Base-by-base conservation (phyloP, 805 yeast species). In the Nakazawaea laoshanensis region DNA sequence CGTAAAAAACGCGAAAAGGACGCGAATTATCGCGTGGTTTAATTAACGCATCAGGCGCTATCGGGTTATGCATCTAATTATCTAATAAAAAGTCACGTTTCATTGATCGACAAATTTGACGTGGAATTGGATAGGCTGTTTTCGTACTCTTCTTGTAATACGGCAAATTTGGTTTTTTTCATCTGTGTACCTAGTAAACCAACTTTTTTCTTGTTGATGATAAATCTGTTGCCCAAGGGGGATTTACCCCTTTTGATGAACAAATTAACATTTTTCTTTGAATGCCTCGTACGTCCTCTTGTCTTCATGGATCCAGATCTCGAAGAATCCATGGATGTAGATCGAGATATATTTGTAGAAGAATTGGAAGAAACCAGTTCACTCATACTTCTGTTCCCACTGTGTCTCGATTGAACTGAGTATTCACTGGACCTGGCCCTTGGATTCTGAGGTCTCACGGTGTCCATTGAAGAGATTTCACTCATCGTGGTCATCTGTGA, bases 401-500 rank as follows among this genome's bases (percentile, higher is more conserved):
- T 31, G 31, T 41, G 41, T 24, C 41, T 42, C 4, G 52, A 46
- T 19, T 35, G 35, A 5, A 45, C 34, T 2, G 60, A 56, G 44
- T 49, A 41, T 19, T 57, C 62, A 41, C 61, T 56, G n/a, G 51
- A 39, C 19, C 25, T 20, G 2, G 50, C 59, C 31, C 62, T 43
- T n/a, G 42, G 33, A 26, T 44, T 46, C 14, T 18, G 30, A 2
- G 60, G 61, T 15, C 53, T 32, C 9, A 14, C 61, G 2, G 63
- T 56, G 0, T 59, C 61, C 9, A 14, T 6, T 33, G 70, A 67
- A 0, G 77, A 70, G 26, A 66, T 61, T 35, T 72, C 78, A 0
- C 79, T 72, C 24, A 61, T 53, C 3, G 64, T 61, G 1, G 76
- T 67, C 27, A 57, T 52, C 30, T 53, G 61, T 0, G 74, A 67